Evolutionary conservation across 73 alveolate species (phyloP).

Genomic region (Tetrahymena thermophila): DNA sequence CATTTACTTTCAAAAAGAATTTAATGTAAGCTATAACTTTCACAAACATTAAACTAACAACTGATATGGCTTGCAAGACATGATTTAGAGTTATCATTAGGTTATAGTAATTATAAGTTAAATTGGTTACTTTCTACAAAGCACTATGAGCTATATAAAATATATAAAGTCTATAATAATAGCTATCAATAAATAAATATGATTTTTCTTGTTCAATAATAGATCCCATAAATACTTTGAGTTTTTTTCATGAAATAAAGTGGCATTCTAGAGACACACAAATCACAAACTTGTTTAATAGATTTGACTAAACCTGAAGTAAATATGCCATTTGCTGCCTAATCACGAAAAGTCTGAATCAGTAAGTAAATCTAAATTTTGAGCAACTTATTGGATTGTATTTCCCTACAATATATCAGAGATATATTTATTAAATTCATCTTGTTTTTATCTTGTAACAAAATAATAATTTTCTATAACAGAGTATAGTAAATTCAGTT

Average conservation of each 20-base stretch:
- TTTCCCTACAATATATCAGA: neutral
- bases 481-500: neutral
- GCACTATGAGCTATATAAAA: neutral
- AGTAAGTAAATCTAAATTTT: neutral
- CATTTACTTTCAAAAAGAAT: neutral
- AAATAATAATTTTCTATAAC: neutral
- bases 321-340: neutral
- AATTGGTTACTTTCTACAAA: neutral
- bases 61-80: neutral
- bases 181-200: neutral
- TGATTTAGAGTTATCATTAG: neutral
- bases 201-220: neutral
- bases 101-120: neutral
- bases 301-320: neutral
- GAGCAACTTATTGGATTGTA: neutral
- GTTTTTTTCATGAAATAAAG: neutral
- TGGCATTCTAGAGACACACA: neutral
- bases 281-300: neutral
- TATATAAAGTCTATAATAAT: neutral
- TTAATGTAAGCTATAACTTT: neutral
- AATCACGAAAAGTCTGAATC: neutral
- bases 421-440: neutral
- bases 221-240: neutral
- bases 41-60: neutral
- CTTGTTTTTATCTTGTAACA: neutral